Base-by-base conservation (phyloP, 495 filamentous ascomycete species). In the Penicillium soppii region DNA sequence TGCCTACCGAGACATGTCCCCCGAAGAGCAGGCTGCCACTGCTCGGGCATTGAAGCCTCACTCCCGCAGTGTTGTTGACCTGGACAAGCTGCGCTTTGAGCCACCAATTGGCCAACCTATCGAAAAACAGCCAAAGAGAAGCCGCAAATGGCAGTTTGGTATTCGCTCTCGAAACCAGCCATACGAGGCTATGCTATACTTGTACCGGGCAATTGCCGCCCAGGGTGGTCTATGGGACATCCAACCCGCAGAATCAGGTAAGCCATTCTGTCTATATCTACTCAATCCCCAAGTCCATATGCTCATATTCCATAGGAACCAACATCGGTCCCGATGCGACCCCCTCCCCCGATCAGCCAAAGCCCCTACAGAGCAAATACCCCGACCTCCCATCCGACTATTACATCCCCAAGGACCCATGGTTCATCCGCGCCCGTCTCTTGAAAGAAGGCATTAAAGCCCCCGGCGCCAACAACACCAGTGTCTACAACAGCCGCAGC, bases 71-170 rank as follows among this genome's bases (percentile, higher is more conserved):
- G 84, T 66, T 13, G 56, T 79, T n/a, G 73, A 78, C 50, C 47
- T 81, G 20, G 73, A 78, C 10, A 75, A 73, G 38, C 63, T 79
- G 80, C 62, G 81, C 74, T 54, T 82, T 32, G 77, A 85, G 52
- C 84, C 85, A 25, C 89, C 90, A 1, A 86, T 87, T 41, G 81
- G 82, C 54, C 82, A 82, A 10, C 79, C 83, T 7, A 77, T 82
- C 20, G 70, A 83, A 38, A 61, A 68, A 50, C 75, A 74, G 43
- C 71, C 69, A 21, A 92, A 88, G 65, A 88, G 85, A 67, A 72
- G 84, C 3, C 89, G 90, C 1, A 88, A 90, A 51, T 98, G 94
- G 94, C 95, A 97, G 68, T 98, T 97, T 63, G 94, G 94, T 25
- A 98, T 98, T 51, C 83, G 94, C 1, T 92, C 88, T 19, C 80